Base-by-base conservation (phyloP, 2,329 filamentous ascomycete genomes). In the Grosmannia huntii region DNA sequence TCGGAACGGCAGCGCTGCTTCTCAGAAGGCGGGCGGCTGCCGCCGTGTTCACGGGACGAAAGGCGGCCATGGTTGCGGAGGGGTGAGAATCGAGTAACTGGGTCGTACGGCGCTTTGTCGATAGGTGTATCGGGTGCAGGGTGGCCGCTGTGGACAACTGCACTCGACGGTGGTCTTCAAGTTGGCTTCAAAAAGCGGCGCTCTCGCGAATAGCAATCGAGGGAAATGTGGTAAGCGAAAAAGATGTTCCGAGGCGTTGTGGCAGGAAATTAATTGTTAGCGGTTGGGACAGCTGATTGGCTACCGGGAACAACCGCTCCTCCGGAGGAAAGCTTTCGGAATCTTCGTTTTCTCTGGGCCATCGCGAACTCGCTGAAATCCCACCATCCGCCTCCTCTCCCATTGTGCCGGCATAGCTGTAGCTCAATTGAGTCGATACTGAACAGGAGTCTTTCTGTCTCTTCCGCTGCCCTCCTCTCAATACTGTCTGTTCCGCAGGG, bases 31-130 rank as follows among this genome's bases (percentile, higher is more conserved):
- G 75, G 57, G 74, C 73, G 57, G 79, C 75, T 61, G 75, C 73
- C 54, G 78, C 75, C 62, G 75, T 72, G 62, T 75, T 71, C 60
- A 76, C 77, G 51, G 79, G 73, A 73, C 85, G 79, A 69, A 89
- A 74, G 62, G 86, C 78, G 64, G 84, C 82, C 86, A 89, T 89
- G 64, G 11, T 48, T 54, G 27, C 16, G 19, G 11, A 23, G 41
- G 14, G 23, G 38, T 27, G 6, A 9, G 28, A 27, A n/a, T 44
- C 27, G 10, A 27, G 19, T 23, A 10, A 48, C 11, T 1, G 53
- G 7, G 33, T 27, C n/a, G 56, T 31, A 27, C 14, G 16, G n/a
- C 36, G 36, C 38, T 25, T 21, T 5, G 36, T 16, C 3, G 41
- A 50, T 19, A 2, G 46, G n/a, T n/a, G 14, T 51, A 31, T 48